Evolutionary conservation across 2,329 filamentous ascomycete genomes (phyloP).

Genomic region (Exserohilum rostratum): DNA sequence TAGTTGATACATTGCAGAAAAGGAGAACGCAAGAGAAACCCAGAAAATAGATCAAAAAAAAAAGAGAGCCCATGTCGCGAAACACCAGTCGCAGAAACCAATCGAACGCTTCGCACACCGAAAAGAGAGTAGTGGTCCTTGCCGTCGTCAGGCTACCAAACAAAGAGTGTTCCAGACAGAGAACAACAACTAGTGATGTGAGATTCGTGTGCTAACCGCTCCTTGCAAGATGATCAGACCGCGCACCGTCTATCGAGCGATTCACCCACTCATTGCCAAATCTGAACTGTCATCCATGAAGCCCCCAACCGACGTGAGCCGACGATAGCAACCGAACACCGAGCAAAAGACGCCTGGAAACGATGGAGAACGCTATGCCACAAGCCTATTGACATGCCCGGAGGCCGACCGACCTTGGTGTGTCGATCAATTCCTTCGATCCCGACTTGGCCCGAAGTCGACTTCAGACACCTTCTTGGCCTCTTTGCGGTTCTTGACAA

Average conservation of each 20-base stretch:
- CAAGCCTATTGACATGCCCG: slow-evolving; percentile 38
- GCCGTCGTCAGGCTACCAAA: slow-evolving; percentile 11
- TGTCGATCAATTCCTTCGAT: slow-evolving; percentile 33
- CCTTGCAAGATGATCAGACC: slow-evolving; percentile 29
- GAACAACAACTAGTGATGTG: slow-evolving; percentile 42
- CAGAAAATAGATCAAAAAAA: slow-evolving; percentile 20
- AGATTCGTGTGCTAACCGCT: slow-evolving; percentile 40
- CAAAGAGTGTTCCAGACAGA: slow-evolving; percentile 30
- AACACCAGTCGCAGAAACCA: slow-evolving; percentile 23
- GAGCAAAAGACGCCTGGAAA: slow-evolving; percentile 42
- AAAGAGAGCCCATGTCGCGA: slow-evolving; percentile 17
- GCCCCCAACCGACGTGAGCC: slow-evolving; percentile 31
- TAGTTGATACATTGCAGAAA: slow-evolving; percentile 43
- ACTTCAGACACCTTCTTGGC: slow-evolving; percentile 55
- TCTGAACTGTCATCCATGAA: slow-evolving; percentile 28
- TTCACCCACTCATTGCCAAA: slow-evolving; percentile 29
- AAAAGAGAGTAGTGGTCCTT: slow-evolving; percentile 32
- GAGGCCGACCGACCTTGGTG: slow-evolving; percentile 7
- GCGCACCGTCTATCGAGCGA: slow-evolving; percentile 28
- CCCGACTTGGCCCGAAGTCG: slow-evolving; percentile 46
- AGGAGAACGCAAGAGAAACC: slow-evolving; percentile 24
- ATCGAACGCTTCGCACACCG: slow-evolving; percentile 27
- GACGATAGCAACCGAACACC: slow-evolving; percentile 41
- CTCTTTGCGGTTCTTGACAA: slow-evolving; percentile 85
- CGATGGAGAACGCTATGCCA: slow-evolving; percentile 32